phyloP scores from a whole-genome alignment of 2,329 filamentous ascomycete genomes.

The Aspergillus amoenus region DNA sequence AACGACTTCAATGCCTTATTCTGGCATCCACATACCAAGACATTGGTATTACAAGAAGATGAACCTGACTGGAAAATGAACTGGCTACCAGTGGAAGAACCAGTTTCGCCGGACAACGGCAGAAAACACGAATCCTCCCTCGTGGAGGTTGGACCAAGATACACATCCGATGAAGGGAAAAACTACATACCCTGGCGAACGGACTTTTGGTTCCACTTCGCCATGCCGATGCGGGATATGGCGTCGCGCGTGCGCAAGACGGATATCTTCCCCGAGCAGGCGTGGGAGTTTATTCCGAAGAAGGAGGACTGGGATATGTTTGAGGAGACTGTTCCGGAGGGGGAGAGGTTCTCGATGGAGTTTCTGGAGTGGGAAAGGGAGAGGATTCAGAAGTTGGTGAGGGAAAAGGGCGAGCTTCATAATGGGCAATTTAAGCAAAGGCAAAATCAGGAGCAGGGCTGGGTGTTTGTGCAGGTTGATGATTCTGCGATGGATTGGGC shows the following conservation, averaged over 20 bases:
- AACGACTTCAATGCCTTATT: not conserved
- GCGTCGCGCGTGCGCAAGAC: conserved; percentile 18
- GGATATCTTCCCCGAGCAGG: conserved; percentile 19
- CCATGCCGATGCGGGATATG: conserved; percentile 12
- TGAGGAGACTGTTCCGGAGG: not conserved
- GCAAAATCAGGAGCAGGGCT: too few species aligned
- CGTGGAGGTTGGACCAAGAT: too few species aligned
- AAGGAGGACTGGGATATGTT: conserved; percentile 16
- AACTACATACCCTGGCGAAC: not conserved
- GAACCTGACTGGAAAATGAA: not conserved
- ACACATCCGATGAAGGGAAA: too few species aligned
- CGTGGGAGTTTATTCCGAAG: conserved; percentile 16
- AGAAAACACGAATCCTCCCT: too few species aligned
- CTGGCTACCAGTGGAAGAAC: not conserved
- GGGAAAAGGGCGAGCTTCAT: not conserved
- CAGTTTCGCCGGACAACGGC: too few species aligned
- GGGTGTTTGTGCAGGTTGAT: too few species aligned
- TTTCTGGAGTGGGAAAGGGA: conserved; percentile 1
- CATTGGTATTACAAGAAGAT: not conserved
- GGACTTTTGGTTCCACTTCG: conserved; percentile 17
- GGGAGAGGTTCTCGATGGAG: conserved; percentile 5
- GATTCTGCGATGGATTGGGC: too few species aligned
- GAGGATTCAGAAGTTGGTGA: not conserved
- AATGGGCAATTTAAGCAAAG: too few species aligned
- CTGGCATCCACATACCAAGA: not conserved